A percentile compares a stretch with the other conserved stretches of the same genome.
Conservation (phyloP, 108 stramenopile genomes). For the Skeletonema tropicum region DNA sequence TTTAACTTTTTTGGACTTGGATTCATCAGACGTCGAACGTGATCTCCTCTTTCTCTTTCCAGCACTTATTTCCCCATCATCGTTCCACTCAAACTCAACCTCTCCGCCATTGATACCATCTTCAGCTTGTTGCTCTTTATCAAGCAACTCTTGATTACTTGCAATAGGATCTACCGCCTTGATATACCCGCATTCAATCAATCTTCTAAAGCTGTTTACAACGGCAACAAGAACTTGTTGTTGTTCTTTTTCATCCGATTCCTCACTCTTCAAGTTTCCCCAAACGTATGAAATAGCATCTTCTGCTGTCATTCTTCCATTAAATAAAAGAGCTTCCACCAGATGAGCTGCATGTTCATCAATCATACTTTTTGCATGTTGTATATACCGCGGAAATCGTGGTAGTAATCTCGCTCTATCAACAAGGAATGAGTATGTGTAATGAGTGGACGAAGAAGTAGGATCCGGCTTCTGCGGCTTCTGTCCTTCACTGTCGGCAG, state of each 20-base stretch:
- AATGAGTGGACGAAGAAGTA: slow-evolving; percentile 31
- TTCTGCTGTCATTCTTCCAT: slow-evolving; percentile 68
- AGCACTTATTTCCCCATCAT: slow-evolving; percentile 28
- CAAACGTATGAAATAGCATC: slow-evolving; percentile 61
- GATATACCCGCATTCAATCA: slow-evolving; percentile 66
- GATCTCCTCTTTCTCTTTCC: slow-evolving; percentile 21
- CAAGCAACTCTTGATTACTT: slow-evolving; percentile 16
- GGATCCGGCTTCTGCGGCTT: slow-evolving; percentile 18
- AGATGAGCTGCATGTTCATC: slow-evolving; percentile 65
- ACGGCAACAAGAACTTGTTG: slow-evolving; percentile 42
- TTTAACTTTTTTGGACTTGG: neutral
- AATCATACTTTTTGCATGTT: slow-evolving; percentile 53
- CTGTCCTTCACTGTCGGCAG: neutral
- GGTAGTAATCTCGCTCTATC: slow-evolving; percentile 62
- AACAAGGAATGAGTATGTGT: slow-evolving; percentile 57
- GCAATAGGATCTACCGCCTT: slow-evolving; percentile 55
- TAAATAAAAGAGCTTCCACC: slow-evolving; percentile 62
- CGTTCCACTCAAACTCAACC: slow-evolving; percentile 47
- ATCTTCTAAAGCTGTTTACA: slow-evolving; percentile 53
- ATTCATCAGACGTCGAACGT: neutral
- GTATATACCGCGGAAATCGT: slow-evolving; percentile 72
- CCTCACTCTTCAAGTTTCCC: slow-evolving; percentile 29
- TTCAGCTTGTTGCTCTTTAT: slow-evolving; percentile 23
- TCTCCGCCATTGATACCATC: slow-evolving; percentile 55
- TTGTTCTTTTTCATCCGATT: slow-evolving; percentile 6